A percentile compares a stretch with the other conserved stretches of the same genome.
phyloP scores from a whole-genome alignment of 192 early-diverging fungal species.

The Thoreauomyces humboldtii region DNA sequence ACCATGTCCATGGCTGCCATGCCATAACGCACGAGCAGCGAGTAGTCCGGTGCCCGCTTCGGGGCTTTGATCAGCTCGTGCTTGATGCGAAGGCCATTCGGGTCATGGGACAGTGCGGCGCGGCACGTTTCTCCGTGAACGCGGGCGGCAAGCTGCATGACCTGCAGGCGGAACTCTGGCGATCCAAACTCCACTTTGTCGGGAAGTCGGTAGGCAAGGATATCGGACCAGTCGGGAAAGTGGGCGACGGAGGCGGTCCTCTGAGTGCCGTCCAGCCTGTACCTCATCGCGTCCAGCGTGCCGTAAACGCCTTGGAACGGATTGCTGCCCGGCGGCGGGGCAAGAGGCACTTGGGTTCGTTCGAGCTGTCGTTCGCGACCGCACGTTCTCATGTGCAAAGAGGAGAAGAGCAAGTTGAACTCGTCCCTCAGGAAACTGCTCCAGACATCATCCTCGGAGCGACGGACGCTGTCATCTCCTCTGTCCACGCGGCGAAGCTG shows the following conservation, averaged over 20 bases:
- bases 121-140: background rate
- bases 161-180: background rate
- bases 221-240: background rate
- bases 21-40: background rate
- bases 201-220: background rate
- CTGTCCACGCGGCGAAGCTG: background rate
- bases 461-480: background rate
- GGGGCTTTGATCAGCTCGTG: background rate
- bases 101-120: background rate
- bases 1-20: background rate
- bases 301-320: background rate
- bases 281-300: background rate
- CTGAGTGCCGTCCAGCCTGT: background rate
- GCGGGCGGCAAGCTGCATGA: background rate
- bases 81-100: background rate
- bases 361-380: background rate
- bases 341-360: background rate
- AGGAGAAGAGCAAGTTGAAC: no score
- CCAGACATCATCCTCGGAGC: background rate
- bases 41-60: background rate
- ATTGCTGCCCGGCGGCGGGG: no score
- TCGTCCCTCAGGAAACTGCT: background rate
- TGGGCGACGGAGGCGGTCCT: background rate
- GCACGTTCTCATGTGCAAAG: no score
- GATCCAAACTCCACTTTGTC: background rate